phyloP scores from a whole-genome alignment of 495 filamentous ascomycete genomes.

The Penicillium lividum region DNA sequence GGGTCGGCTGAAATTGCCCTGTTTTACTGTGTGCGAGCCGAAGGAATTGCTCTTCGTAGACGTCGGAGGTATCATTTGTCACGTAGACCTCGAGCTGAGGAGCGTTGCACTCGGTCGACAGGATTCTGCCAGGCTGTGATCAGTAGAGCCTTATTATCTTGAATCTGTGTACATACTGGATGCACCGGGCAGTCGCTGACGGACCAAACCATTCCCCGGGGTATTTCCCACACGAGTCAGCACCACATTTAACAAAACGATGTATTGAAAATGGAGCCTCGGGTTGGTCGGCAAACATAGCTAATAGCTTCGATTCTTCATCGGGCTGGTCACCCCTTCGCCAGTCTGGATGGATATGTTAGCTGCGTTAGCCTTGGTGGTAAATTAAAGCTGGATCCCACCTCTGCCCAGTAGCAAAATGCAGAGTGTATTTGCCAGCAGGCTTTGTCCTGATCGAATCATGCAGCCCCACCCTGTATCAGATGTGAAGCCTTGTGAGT shows the following conservation, averaged over 20 bases:
- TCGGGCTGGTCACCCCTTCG: conserved; percentile 56
- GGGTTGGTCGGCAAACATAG: conserved; percentile 85
- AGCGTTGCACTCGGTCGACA: conserved; percentile 60
- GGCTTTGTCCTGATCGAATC: conserved; percentile 93
- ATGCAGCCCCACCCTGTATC: conserved; percentile 99
- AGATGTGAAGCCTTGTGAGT: conserved; percentile 81
- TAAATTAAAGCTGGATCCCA: conserved; percentile 40
- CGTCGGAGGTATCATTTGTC: conserved; percentile 84
- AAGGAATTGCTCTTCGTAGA: conserved; percentile 87
- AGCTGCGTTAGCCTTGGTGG: background rate
- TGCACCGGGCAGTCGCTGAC: conserved; percentile 94
- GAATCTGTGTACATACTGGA: conserved; percentile 65
- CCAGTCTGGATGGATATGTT: conserved; percentile 67
- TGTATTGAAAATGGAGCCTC: conserved; percentile 93
- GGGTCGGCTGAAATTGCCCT: conserved; percentile 71
- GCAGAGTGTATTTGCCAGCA: conserved; percentile 82
- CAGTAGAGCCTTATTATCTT: background rate
- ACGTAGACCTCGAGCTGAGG: conserved; percentile 77
- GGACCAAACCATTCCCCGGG: conserved; percentile 99
- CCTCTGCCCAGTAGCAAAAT: conserved; percentile 77
- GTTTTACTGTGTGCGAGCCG: conserved; percentile 66
- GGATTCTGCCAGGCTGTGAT: conserved; percentile 56
- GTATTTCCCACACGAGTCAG: conserved; percentile 85
- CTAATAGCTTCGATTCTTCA: conserved; percentile 73
- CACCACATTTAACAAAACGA: conserved; percentile 86